These are phyloP conservation scores for Ceratobasidium sp. DNA, from an alignment of 1,284 basidiomycete species.

Conservation along the genomic window DNA sequence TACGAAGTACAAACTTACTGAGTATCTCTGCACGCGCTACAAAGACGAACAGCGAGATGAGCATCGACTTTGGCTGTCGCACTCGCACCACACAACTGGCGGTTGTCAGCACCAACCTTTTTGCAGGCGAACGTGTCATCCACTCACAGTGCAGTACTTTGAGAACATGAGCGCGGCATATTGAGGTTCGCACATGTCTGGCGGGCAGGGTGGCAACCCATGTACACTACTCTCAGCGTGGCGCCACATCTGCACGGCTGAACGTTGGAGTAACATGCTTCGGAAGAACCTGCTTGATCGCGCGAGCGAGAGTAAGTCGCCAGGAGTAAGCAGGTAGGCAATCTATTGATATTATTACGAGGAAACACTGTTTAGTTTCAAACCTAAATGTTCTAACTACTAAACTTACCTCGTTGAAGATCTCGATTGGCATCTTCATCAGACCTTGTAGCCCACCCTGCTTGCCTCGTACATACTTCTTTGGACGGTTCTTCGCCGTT, in stretches of 20 bases:
- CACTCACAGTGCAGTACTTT: conserved; percentile 14
- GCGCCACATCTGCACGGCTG: conserved; percentile 1
- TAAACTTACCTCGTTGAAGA: conserved; percentile 3
- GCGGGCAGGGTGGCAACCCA: conserved; percentile 6
- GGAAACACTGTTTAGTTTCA: too few relatives aligned
- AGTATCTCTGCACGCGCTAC: conserved; percentile 15
- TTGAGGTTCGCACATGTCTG: conserved; percentile 13
- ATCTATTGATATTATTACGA: background rate
- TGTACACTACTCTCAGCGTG: background rate
- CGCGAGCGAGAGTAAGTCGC: conserved; percentile 17
- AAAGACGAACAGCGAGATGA: background rate
- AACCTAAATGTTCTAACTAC: too few relatives aligned
- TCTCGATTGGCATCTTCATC: conserved; percentile 21
- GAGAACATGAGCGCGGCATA: conserved; percentile 23
- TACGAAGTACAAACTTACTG: background rate
- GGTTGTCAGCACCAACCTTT: too few relatives aligned
- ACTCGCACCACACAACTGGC: conserved; percentile 10
- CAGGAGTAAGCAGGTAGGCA: background rate
- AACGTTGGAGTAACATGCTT: background rate
- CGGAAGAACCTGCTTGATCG: conserved; percentile 26
- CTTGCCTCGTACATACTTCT: conserved; percentile 8
- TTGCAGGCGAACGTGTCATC: too few relatives aligned
- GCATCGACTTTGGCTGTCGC: conserved; percentile 9
- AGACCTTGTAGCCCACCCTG: background rate
- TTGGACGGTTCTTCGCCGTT: background rate